Percentiles rank a stretch among this genome's conserved stretches.
phyloP scores from a whole-genome alignment of 2,329 filamentous ascomycete genomes.

The Talaromyces sp. region DNA sequence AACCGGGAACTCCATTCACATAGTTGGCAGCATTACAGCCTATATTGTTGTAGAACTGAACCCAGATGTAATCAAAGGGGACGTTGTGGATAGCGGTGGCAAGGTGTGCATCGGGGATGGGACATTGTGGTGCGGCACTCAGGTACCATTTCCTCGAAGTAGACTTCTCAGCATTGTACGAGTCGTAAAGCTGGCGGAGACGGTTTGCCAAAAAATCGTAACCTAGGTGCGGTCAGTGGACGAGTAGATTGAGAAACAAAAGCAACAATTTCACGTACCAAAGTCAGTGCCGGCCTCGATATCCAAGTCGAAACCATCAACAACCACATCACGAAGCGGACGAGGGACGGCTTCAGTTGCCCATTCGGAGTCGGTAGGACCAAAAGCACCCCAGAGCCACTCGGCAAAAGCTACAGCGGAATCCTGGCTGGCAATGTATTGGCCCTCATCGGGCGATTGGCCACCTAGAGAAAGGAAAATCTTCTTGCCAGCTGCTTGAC shows the following conservation, averaged over 20 bases:
- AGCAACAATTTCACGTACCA: constrained; percentile 26
- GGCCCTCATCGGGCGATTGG: constrained; percentile 30
- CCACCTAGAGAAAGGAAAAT: constrained; percentile 46
- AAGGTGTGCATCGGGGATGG: constrained; percentile 46
- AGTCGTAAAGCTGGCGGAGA: constrained; percentile 39
- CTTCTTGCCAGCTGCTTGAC: constrained; percentile 42
- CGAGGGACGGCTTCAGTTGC: constrained; percentile 35
- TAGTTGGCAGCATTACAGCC: constrained; percentile 37
- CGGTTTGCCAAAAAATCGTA: constrained; percentile 47
- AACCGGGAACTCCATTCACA: constrained; percentile 1
- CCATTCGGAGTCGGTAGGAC: constrained; percentile 35
- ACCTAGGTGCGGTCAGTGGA: constrained; percentile 22
- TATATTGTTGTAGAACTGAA: constrained; percentile 53
- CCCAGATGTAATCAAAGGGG: constrained; percentile 50
- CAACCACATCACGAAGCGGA: constrained; percentile 45
- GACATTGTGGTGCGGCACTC: constrained; percentile 50
- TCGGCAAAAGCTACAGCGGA: constrained; percentile 45
- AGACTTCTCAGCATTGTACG: constrained; percentile 24
- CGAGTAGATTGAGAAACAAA: background rate
- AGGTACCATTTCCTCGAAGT: constrained; percentile 41
- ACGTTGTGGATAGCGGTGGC: constrained; percentile 40
- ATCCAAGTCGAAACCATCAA: constrained; percentile 53
- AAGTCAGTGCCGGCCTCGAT: constrained; percentile 49
- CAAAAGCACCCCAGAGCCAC: constrained; percentile 49
- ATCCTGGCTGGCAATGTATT: constrained; percentile 39